Percentiles rank a stretch among this genome's conserved stretches.
These are phyloP conservation scores for Athelia psychrophila DNA, from an alignment of 1,284 basidiomycete species.

Conservation along the genomic window DNA sequence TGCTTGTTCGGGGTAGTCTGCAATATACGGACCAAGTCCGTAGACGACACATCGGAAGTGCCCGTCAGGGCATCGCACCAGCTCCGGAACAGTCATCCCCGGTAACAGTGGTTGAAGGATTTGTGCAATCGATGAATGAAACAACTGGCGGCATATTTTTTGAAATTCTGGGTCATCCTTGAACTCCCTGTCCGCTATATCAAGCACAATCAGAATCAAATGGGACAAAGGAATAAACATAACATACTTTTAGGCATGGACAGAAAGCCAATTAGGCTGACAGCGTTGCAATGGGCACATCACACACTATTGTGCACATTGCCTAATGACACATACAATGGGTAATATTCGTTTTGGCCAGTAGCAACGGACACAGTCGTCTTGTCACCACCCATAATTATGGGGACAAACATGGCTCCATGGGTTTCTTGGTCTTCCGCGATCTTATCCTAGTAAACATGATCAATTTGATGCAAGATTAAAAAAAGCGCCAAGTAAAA, in stretches of 20 bases:
- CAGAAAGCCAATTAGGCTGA: slow-evolving; percentile 27
- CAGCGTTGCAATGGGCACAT: slow-evolving; percentile 23
- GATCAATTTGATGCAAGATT: background rate
- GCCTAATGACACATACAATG: slow-evolving; percentile 25
- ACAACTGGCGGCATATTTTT: slow-evolving; percentile 11
- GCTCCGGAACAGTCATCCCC: slow-evolving; percentile 12
- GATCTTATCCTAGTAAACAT: slow-evolving; percentile 19
- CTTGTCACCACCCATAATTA: slow-evolving; percentile 34
- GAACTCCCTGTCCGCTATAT: slow-evolving; percentile 2
- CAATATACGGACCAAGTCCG: slow-evolving; percentile 15
- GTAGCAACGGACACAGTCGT: slow-evolving; percentile 34
- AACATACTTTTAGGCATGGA: slow-evolving; percentile 30
- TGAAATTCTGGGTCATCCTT: slow-evolving; percentile 9
- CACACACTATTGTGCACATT: slow-evolving; percentile 26
- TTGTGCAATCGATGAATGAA: slow-evolving; percentile 10
- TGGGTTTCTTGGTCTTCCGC: slow-evolving; percentile 16
- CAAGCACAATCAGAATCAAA: background rate
- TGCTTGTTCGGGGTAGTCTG: slow-evolving; percentile 18
- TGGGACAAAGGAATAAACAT: background rate
- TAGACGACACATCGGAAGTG: slow-evolving; percentile 15
- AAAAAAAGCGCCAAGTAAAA: background rate
- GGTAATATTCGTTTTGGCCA: slow-evolving; percentile 31
- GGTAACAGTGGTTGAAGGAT: slow-evolving; percentile 12
- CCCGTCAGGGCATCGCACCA: slow-evolving; percentile 13
- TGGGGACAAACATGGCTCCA: slow-evolving; percentile 27